phyloP scores from a whole-genome alignment of 164 flowering plant genomes.

The Hamamelis virginiana region DNA sequence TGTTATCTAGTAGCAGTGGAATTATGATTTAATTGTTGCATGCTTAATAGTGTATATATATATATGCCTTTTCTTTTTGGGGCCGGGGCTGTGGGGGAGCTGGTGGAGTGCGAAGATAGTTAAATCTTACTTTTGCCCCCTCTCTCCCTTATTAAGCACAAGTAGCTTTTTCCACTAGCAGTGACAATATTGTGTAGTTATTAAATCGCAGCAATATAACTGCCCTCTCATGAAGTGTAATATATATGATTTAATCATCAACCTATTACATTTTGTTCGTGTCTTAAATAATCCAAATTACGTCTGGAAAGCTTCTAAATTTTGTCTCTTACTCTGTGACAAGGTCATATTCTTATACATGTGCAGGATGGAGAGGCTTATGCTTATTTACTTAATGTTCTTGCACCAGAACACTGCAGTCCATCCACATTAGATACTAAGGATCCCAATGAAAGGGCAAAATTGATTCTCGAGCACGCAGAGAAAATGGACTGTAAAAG shows the following conservation, averaged over 20 bases:
- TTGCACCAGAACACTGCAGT: conserved; percentile 83
- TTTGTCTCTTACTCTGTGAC: not conserved
- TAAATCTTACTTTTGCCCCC: not conserved
- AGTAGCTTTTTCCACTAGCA: not conserved
- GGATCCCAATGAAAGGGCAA: conserved; percentile 77
- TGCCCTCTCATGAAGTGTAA: not conserved
- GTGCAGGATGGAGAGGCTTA: conserved; percentile 90
- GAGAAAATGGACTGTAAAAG: conserved; percentile 87
- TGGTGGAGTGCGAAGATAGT: not conserved
- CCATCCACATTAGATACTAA: conserved; percentile 64
- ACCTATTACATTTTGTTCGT: no score
- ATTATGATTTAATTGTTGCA: no score
- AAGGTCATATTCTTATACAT: conserved; percentile 3
- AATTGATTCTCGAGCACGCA: conserved; percentile 79
- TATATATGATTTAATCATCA: not conserved
- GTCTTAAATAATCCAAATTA: not conserved
- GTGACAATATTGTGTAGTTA: not conserved
- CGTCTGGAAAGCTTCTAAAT: not conserved
- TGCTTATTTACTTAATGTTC: conserved; percentile 89
- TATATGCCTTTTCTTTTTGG: no score
- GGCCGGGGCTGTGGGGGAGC: not conserved
- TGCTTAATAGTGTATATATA: no score
- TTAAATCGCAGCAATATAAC: not conserved
- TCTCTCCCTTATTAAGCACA: not conserved
- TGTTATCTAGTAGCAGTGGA: not conserved